Conservation (phyloP, 106 monocot species). For the Platanthera zijinensis region DNA sequence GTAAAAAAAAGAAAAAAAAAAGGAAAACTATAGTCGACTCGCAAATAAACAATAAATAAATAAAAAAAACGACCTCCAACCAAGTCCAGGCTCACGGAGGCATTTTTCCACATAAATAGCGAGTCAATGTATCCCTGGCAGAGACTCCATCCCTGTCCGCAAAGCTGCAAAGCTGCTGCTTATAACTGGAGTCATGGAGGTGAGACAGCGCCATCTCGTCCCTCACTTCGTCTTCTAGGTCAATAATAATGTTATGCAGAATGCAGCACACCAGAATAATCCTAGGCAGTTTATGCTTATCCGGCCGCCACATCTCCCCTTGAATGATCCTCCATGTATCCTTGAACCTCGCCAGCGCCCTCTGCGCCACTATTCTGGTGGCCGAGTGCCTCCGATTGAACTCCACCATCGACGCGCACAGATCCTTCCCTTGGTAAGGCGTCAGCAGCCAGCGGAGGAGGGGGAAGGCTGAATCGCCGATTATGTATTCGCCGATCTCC, state of each 20-base stretch:
- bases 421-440: constrained; percentile 58
- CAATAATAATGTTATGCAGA: constrained; percentile 80
- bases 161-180: constrained; percentile 44
- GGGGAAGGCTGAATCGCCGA: constrained; percentile 63
- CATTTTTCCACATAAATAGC: constrained; percentile 41
- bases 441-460: constrained; percentile 82
- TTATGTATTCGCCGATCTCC: constrained; percentile 64
- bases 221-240: constrained; percentile 50
- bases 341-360: constrained; percentile 69
- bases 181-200: constrained; percentile 54
- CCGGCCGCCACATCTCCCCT: constrained; percentile 95
- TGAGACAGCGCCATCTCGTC: constrained; percentile 28
- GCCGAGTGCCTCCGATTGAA: constrained; percentile 64
- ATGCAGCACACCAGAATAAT: constrained; percentile 86
- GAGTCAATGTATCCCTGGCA: constrained; percentile 42
- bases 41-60: neutral
- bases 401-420: constrained; percentile 28
- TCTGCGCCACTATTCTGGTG: constrained; percentile 59
- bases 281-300: constrained; percentile 76
- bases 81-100: constrained; percentile 20
- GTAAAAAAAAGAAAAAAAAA: neutral
- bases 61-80: neutral
- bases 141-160: constrained; percentile 37
- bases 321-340: constrained; percentile 76
- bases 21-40: neutral